Conservation (phyloP, 78 protist genomes). For the Dictyostelium capitatum region DNA sequence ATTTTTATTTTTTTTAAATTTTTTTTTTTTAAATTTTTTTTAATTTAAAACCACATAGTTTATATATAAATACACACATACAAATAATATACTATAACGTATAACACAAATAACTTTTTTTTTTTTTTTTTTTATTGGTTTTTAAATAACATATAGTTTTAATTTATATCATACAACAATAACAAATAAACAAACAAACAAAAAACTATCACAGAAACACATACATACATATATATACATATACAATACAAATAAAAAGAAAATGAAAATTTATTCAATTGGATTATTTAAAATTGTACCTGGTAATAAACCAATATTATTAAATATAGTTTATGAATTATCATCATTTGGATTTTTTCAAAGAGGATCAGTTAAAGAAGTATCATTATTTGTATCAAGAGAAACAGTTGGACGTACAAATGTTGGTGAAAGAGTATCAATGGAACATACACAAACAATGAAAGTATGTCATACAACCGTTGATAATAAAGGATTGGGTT, state of each 20-base stretch:
- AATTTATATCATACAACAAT: background rate
- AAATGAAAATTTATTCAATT: constrained; percentile 68
- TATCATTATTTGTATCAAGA: constrained; percentile 64
- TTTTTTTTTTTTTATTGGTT: no score
- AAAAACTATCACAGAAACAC: background rate
- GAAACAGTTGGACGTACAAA: constrained; percentile 76
- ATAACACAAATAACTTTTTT: background rate
- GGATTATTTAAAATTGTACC: constrained; percentile 48
- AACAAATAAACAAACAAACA: background rate
- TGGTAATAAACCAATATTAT: constrained; percentile 52
- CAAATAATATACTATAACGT: no score
- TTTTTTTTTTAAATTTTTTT: background rate
- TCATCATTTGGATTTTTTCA: constrained; percentile 78
- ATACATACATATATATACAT: background rate
- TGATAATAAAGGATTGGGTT: constrained; percentile 36
- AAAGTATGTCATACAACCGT: constrained; percentile 77
- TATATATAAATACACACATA: no score
- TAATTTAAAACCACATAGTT: no score
- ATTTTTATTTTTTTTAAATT: background rate
- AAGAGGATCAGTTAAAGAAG: constrained; percentile 65
- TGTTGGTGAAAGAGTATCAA: constrained; percentile 41
- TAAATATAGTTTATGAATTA: constrained; percentile 71
- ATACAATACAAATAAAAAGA: background rate
- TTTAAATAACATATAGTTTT: no score
- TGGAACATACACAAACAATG: constrained; percentile 59